Base-by-base conservation (phyloP, 148 eudicot genomes). In the Arbutus unedo region DNA sequence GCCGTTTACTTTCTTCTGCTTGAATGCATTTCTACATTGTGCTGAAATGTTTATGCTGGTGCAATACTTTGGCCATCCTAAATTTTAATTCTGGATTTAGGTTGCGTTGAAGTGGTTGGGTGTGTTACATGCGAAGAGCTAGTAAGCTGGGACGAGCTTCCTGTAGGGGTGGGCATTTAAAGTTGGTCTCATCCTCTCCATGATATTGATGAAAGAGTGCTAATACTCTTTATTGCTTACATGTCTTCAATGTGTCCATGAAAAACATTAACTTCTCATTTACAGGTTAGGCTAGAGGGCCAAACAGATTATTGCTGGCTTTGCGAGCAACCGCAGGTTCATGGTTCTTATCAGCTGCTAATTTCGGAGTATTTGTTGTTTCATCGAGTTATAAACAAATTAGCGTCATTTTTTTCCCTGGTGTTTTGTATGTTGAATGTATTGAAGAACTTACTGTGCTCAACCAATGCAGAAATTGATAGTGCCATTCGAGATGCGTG, bases 41-140 rank as follows among this genome's bases (percentile, higher is more conserved):
- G 21, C 55, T 4, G 49, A 38, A 13, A 16, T 55, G 19, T 43
- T 48, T 59, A 18, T 4, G 9, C 10, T 56, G 45, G 3, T 56
- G 82, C 43, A 23, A 18, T 53, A 41, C 6, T 23, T 3, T n/a
- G 19, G 51, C 76, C 25, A 81, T 18, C 56, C 38, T 43, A 25
- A 50, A 71, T 70, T 56, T 49, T 54, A 6, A 8, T 85, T 71
- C 54, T 41, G 83, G 79, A 55, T 70, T n/a, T 85, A 94, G 98
- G 98, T 57, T 92, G 94, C 83, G 92, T 94, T 83, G 96, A 92
- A 77, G 90, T 94, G 55, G 96, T 88, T 80, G 98, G 98, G 0
- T 94, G 94, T 84, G 83, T 94, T 78, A 90, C 84, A 67, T 73
- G 90, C 56, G 94, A 92, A 79, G 98, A 94, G 87, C 88, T 94